These are phyloP conservation scores for Suillus decipiens DNA, from an alignment of 768 basidiomycete species.

Conservation along the genomic window DNA sequence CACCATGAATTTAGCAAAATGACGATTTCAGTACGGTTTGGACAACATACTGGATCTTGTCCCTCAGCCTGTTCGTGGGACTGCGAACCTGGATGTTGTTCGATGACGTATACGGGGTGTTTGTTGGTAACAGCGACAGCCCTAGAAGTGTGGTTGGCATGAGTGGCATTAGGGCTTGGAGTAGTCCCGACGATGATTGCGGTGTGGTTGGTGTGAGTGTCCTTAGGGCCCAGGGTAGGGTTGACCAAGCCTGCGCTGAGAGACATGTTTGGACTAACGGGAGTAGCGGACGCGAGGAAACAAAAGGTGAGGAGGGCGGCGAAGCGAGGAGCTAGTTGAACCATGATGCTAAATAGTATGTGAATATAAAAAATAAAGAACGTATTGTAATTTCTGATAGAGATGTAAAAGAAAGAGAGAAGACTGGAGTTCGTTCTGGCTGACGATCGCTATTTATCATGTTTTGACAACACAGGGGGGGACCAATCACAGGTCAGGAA, in stretches of 20 bases:
- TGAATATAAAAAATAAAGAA: slow-evolving; percentile 26
- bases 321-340: slow-evolving; percentile 32
- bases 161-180: background rate
- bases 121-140: background rate
- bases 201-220: background rate
- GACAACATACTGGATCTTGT: background rate
- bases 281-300: slow-evolving; percentile 20
- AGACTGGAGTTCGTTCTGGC: slow-evolving; percentile 6
- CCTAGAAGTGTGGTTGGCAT: background rate
- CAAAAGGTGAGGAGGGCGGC: slow-evolving; percentile 30
- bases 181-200: background rate
- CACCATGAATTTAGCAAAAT: background rate
- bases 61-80: slow-evolving; percentile 1
- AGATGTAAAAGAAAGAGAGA: slow-evolving; percentile 14
- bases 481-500: background rate
- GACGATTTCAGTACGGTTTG: background rate
- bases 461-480: slow-evolving; percentile 10
- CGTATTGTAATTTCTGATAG: slow-evolving; percentile 7
- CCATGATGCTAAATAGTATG: slow-evolving; percentile 30
- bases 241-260: background rate
- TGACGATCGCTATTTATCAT: slow-evolving; percentile 22
- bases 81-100: slow-evolving; percentile 1
- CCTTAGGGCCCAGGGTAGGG: background rate
- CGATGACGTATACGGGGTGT: background rate
- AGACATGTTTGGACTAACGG: slow-evolving; percentile 3